A percentile compares a stretch with the other conserved stretches of the same genome.
Evolutionary conservation across 1,284 basidiomycete genomes (phyloP).

Genomic region (Kwoniella shivajii): DNA sequence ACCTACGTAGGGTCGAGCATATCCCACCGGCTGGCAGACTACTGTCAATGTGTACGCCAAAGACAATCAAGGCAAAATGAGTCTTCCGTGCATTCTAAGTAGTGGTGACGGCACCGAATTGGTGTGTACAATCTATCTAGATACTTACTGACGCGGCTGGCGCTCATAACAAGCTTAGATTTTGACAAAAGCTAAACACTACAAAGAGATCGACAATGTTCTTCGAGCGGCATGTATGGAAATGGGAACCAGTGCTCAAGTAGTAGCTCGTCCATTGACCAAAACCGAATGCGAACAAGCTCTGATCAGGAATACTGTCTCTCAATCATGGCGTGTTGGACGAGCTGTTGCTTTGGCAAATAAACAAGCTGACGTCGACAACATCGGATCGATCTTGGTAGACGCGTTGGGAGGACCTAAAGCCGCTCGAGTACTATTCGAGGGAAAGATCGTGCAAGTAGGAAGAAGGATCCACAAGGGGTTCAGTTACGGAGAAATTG

Average conservation of each 20-base stretch:
- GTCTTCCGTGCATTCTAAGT: constrained; percentile 30
- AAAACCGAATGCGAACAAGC: constrained; percentile 20
- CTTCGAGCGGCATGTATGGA: constrained; percentile 37
- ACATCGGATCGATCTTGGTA: constrained; percentile 52
- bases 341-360: constrained; percentile 57
- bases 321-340: constrained; percentile 62
- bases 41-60: constrained; percentile 38
- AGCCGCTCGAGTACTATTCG: constrained; percentile 60
- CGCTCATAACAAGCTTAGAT: too few species aligned
- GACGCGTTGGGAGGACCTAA: constrained; percentile 58
- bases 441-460: constrained; percentile 62
- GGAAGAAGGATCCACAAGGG: constrained; percentile 58
- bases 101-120: constrained; percentile 37
- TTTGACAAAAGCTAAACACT: constrained; percentile 33
- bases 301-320: constrained; percentile 57
- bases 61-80: constrained; percentile 21
- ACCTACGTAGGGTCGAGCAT: constrained; percentile 24
- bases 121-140: too few species aligned
- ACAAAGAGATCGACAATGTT: constrained; percentile 28
- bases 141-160: too few species aligned
- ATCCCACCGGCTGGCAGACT: constrained; percentile 36
- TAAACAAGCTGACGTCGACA: constrained; percentile 51
- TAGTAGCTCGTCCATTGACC: constrained; percentile 23
- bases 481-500: constrained; percentile 59
- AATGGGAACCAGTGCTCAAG: constrained; percentile 28